Evolutionary conservation across 2,329 filamentous ascomycete genomes (phyloP).

Genomic region (Clonostachys chloroleuca): DNA sequence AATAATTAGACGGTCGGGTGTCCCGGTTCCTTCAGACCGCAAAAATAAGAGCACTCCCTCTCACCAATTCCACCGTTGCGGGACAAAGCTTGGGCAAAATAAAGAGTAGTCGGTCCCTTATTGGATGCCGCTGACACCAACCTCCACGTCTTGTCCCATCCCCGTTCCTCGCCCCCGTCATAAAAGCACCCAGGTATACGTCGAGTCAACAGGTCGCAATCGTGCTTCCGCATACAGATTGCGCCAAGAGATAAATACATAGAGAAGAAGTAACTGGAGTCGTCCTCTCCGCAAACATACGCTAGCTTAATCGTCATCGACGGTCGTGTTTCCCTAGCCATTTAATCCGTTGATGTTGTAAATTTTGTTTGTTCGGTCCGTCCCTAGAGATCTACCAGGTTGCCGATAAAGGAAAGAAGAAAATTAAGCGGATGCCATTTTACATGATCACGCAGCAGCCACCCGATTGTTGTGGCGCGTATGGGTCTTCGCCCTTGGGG

Average conservation of each 20-base stretch:
- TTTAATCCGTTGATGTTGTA: constrained; percentile 2
- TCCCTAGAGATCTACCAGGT: background rate
- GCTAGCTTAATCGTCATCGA: constrained; percentile 7
- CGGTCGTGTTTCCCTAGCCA: constrained; percentile 2
- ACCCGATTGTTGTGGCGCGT: constrained; percentile 87
- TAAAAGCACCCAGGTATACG: background rate
- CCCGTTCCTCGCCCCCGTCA: no score
- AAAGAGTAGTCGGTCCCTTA: background rate
- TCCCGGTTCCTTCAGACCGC: background rate
- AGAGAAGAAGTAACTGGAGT: background rate
- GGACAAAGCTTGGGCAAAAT: background rate
- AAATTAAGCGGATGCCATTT: constrained; percentile 7
- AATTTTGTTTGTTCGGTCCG: constrained; percentile 1
- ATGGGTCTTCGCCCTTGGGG: constrained; percentile 95
- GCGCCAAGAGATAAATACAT: constrained; percentile 1
- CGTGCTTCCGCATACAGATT: background rate
- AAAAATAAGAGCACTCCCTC: background rate
- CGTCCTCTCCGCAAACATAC: constrained; percentile 1
- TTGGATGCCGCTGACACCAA: background rate
- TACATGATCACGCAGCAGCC: constrained; percentile 97
- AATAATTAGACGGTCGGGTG: constrained; percentile 3
- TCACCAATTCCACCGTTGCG: background rate
- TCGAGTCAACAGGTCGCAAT: background rate
- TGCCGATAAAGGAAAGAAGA: background rate
- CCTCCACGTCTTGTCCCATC: no score